A percentile compares a stretch with the other conserved stretches of the same genome.
phyloP scores from a whole-genome alignment of 495 filamentous ascomycete species.

The Podospora tetraspora region DNA sequence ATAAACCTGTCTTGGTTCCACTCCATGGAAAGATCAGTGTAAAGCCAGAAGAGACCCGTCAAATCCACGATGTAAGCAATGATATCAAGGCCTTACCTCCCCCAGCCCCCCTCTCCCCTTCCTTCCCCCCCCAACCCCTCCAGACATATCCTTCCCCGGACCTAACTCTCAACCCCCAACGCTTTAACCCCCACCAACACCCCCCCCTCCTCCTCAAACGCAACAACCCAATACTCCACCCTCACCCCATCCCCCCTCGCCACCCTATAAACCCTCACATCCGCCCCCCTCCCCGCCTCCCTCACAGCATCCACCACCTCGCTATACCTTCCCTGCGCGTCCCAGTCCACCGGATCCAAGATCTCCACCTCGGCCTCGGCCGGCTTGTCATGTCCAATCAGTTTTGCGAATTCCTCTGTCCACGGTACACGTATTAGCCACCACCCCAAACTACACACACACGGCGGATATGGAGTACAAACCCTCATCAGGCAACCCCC shows the following conservation, averaged over 20 bases:
- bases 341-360: slow-evolving; percentile 54
- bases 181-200: slow-evolving; percentile 72
- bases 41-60: no score
- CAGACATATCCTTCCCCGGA: not conserved
- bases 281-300: slow-evolving; percentile 51
- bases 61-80: no score
- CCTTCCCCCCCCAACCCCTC: not conserved
- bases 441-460: not conserved
- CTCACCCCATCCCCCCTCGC: slow-evolving; percentile 53
- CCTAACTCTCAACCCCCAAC: slow-evolving; percentile 64
- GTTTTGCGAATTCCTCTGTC: slow-evolving; percentile 51
- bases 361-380: slow-evolving; percentile 48
- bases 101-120: no score
- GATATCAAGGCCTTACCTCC: no score
- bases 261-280: slow-evolving; percentile 70
- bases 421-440: not conserved
- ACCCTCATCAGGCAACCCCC: slow-evolving; percentile 58
- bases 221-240: slow-evolving; percentile 74
- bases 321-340: slow-evolving; percentile 54
- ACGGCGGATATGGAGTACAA: slow-evolving; percentile 10
- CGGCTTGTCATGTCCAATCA: slow-evolving; percentile 50
- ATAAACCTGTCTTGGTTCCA: no score
- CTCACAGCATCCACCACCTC: slow-evolving; percentile 54
- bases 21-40: no score
- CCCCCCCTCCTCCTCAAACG: slow-evolving; percentile 42